Percentiles rank a stretch among this genome's conserved stretches.
phyloP scores from a whole-genome alignment of 2,329 filamentous ascomycete genomes.

The Neofusicoccum cordaticola region DNA sequence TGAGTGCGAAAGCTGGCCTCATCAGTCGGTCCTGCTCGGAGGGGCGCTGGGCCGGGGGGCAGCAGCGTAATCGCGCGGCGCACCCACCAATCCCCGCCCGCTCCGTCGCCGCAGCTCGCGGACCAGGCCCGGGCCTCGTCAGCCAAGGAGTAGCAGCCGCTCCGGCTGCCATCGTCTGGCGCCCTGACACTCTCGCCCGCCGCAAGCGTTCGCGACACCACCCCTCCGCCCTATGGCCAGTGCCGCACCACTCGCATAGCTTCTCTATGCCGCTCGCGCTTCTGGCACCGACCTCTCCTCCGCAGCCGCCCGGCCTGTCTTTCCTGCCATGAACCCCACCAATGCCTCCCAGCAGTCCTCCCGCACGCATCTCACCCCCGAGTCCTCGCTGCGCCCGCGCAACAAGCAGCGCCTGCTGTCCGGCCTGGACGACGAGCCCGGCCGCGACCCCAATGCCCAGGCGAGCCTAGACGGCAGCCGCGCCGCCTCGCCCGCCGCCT shows the following conservation, averaged over 20 bases:
- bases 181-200: constrained; percentile 1
- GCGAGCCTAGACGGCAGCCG: constrained; percentile 17
- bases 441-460: background rate
- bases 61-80: constrained; percentile 10
- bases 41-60: background rate
- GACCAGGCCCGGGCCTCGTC: background rate
- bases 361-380: constrained; percentile 37
- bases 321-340: constrained; percentile 38
- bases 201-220: constrained; percentile 9
- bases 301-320: background rate
- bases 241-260: constrained; percentile 11
- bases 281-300: background rate
- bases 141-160: constrained; percentile 10
- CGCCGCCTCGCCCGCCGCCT: constrained; percentile 33
- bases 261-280: constrained; percentile 3
- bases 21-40: constrained; percentile 11
- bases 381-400: constrained; percentile 46
- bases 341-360: constrained; percentile 37
- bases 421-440: constrained; percentile 41
- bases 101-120: constrained; percentile 5
- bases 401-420: constrained; percentile 46
- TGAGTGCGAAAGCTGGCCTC: constrained; percentile 6
- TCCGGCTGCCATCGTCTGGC: background rate
- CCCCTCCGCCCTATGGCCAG: constrained; percentile 12
- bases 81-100: constrained; percentile 7